These are phyloP conservation scores for Kokia cookei DNA, from an alignment of 441 rosid genomes.

Conservation along the genomic window DNA sequence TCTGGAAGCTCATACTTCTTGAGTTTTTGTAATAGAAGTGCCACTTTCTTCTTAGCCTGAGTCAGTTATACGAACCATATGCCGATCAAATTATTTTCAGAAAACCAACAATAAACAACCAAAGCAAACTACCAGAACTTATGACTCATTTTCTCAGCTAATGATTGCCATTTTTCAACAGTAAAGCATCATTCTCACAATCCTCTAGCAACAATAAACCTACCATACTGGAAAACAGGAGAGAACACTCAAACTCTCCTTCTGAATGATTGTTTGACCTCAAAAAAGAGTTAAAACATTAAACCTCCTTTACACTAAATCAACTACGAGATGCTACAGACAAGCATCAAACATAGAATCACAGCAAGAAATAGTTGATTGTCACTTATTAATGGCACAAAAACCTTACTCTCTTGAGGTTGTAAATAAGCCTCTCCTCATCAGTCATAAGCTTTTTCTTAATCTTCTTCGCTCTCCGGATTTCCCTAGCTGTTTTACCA, in stretches of 20 bases:
- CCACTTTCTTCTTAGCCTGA: constrained; percentile 97
- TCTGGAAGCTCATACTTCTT: constrained; percentile 95
- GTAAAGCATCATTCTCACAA: background rate
- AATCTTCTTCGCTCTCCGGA: constrained; percentile 81
- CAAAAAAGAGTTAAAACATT: background rate
- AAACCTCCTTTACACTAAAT: background rate
- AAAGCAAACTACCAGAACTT: background rate
- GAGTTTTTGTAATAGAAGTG: constrained; percentile 82
- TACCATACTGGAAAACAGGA: background rate
- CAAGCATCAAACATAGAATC: background rate
- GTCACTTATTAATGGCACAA: background rate
- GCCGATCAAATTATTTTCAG: background rate
- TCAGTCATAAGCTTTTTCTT: constrained; percentile 97
- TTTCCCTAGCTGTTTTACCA: constrained; percentile 81
- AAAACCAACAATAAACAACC: background rate
- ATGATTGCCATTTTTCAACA: background rate
- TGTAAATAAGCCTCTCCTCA: constrained; percentile 91
- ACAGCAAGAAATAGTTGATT: background rate
- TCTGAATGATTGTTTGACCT: background rate
- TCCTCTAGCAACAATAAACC: background rate
- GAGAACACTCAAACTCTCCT: background rate
- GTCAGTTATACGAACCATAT: constrained; percentile 1
- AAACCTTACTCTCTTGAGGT: constrained; percentile 71
- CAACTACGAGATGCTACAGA: background rate
- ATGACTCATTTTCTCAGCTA: background rate